A percentile compares a stretch with the other conserved stretches of the same genome.
phyloP scores from a whole-genome alignment of 352 stramenopile genomes.

The Saprolegnia parasitica region DNA sequence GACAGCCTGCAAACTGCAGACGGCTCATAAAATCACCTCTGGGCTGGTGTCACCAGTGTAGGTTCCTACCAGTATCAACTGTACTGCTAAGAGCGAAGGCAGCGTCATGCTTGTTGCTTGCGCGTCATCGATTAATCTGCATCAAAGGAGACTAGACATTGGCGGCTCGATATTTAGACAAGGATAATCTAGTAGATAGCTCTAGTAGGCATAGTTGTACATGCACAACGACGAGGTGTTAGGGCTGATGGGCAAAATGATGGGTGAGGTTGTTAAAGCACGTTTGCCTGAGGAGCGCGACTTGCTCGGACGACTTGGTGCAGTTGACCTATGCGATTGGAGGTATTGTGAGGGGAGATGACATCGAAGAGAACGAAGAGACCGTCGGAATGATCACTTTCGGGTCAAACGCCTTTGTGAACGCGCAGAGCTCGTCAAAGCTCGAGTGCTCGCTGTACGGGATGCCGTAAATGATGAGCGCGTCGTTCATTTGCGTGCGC shows the following conservation, averaged over 20 bases:
- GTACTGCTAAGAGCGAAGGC: no score
- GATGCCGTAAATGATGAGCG: constrained; percentile 89
- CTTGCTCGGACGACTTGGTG: constrained; percentile 59
- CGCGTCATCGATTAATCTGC: no score
- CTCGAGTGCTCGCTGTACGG: constrained; percentile 97
- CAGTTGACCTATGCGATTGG: constrained; percentile 58
- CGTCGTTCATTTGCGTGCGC: constrained; percentile 73
- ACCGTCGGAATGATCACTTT: constrained; percentile 91
- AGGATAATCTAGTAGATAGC: no score
- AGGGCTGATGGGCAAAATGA: constrained; percentile 13
- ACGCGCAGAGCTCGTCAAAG: constrained; percentile 93
- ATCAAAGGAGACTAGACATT: no score
- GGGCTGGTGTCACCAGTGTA: no score
- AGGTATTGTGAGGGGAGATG: background rate
- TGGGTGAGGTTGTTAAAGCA: constrained; percentile 30
- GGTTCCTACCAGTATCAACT: no score
- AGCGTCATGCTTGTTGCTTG: no score
- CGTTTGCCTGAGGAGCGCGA: constrained; percentile 54
- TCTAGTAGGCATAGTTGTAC: no score
- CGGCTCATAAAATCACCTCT: no score
- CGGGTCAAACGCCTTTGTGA: constrained; percentile 82
- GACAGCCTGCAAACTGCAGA: no score
- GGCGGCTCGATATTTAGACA: no score
- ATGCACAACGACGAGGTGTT: background rate
- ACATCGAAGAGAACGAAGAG: constrained; percentile 1